phyloP scores from a whole-genome alignment of 306 rosid genomes.

The Argentina anserina region DNA sequence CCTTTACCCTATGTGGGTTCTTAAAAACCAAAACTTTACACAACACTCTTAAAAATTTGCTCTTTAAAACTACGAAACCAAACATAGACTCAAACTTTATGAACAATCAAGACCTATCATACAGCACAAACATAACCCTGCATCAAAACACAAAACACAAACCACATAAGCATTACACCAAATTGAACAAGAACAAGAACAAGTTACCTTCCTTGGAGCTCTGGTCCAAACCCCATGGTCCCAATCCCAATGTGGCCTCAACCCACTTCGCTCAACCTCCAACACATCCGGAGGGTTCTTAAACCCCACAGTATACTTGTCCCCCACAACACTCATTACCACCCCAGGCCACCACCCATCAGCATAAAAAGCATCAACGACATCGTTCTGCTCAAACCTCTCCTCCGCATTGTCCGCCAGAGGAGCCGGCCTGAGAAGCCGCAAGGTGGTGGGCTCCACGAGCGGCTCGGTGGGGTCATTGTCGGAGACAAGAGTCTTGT shows the following conservation, averaged over 20 bases:
- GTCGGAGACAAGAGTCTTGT: slow-evolving; percentile 1
- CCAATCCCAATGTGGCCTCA: slow-evolving; percentile 27
- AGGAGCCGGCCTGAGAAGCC: slow-evolving; percentile 9
- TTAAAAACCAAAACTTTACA: background rate
- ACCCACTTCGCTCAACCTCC: background rate
- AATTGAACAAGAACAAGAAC: no score
- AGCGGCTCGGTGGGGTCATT: background rate
- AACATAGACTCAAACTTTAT: background rate
- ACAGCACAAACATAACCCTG: background rate
- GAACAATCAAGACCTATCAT: background rate
- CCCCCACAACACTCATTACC: slow-evolving; percentile 1
- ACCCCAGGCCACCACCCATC: slow-evolving; percentile 29
- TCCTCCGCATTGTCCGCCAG: background rate
- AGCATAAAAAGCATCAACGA: slow-evolving; percentile 9
- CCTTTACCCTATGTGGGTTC: background rate
- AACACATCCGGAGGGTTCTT: slow-evolving; percentile 17
- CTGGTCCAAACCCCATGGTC: slow-evolving; percentile 9
- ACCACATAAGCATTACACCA: slow-evolving; percentile 4
- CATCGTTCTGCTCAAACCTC: slow-evolving; percentile 11
- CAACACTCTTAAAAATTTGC: background rate
- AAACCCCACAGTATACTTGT: slow-evolving; percentile 16
- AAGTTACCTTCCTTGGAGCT: slow-evolving; percentile 19
- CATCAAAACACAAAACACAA: background rate
- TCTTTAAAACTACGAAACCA: background rate
- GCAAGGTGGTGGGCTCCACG: background rate